phyloP scores from a whole-genome alignment of 371 early-diverging fungal species.

The Rhizopus sp. region DNA sequence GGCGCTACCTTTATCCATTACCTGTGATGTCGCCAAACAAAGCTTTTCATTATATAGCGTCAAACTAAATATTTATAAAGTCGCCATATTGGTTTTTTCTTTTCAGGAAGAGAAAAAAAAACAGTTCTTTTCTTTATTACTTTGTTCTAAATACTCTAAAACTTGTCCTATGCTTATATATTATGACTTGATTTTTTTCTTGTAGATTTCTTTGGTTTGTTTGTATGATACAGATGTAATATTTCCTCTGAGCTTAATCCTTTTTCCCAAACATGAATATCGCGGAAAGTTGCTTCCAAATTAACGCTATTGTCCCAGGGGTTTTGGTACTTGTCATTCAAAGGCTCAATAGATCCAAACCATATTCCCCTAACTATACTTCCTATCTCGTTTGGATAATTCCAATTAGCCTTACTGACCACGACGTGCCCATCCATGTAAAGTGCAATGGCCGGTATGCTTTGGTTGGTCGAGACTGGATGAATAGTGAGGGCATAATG shows the following conservation, averaged over 20 bases:
- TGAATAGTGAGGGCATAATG: slow-evolving; percentile 39
- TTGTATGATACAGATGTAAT: background rate
- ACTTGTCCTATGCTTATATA: too few relatives aligned
- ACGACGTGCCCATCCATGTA: slow-evolving; percentile 49
- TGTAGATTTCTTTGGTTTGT: background rate
- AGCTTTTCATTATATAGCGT: too few relatives aligned
- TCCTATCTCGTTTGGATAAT: slow-evolving; percentile 19
- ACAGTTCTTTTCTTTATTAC: too few relatives aligned
- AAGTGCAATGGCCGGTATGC: slow-evolving; percentile 27
- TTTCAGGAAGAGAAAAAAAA: too few relatives aligned
- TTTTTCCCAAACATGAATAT: slow-evolving; percentile 45
- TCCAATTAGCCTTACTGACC: slow-evolving; percentile 32
- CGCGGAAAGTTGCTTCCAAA: slow-evolving; percentile 35
- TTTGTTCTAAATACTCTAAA: too few relatives aligned
- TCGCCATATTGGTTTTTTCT: too few relatives aligned
- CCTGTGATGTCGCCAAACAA: too few relatives aligned
- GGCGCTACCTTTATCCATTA: too few relatives aligned
- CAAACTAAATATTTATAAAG: too few relatives aligned
- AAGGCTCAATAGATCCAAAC: slow-evolving; percentile 51
- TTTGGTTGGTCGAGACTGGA: background rate
- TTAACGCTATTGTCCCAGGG: slow-evolving; percentile 43
- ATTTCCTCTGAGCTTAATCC: slow-evolving; percentile 15
- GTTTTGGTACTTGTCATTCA: slow-evolving; percentile 41
- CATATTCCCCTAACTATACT: slow-evolving; percentile 40
- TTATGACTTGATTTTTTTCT: background rate